Evolutionary conservation across 495 filamentous ascomycete genomes (phyloP).

Genomic region (Astrothelium subdiscretum): DNA sequence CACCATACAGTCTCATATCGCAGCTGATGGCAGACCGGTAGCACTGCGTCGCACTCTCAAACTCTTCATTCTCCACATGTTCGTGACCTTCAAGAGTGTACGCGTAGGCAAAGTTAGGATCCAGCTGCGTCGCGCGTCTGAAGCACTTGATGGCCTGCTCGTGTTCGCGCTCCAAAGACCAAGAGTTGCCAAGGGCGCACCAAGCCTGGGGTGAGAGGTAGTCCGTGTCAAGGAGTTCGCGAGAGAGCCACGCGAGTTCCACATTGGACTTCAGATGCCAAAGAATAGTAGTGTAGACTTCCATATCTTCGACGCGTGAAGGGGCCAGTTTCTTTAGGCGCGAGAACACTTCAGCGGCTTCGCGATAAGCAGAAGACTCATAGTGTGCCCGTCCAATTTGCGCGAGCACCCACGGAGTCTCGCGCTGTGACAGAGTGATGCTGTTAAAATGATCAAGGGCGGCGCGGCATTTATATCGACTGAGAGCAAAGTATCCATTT

Average conservation of each 20-base stretch:
- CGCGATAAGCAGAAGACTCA: slow-evolving; percentile 71
- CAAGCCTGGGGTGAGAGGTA: slow-evolving; percentile 87
- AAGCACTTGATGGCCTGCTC: slow-evolving; percentile 92
- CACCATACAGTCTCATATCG: slow-evolving; percentile 87
- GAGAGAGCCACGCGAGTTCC: slow-evolving; percentile 81
- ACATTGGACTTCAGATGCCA: slow-evolving; percentile 92
- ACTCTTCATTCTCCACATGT: slow-evolving; percentile 92
- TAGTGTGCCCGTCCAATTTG: slow-evolving; percentile 83
- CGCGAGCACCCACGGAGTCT: slow-evolving; percentile 90
- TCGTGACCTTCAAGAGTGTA: slow-evolving; percentile 95
- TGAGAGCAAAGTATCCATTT: slow-evolving; percentile 61
- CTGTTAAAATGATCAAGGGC: slow-evolving; percentile 60
- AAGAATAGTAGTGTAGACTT: slow-evolving; percentile 91
- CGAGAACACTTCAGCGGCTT: slow-evolving; percentile 76
- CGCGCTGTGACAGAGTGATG: slow-evolving; percentile 62
- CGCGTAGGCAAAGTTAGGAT: slow-evolving; percentile 86
- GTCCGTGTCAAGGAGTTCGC: slow-evolving; percentile 74
- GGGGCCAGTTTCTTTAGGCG: slow-evolving; percentile 64
- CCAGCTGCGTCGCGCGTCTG: slow-evolving; percentile 81
- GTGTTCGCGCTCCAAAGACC: slow-evolving; percentile 87
- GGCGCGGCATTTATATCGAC: slow-evolving; percentile 65
- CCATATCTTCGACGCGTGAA: slow-evolving; percentile 81
- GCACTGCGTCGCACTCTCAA: slow-evolving; percentile 77
- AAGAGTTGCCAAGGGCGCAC: slow-evolving; percentile 91
- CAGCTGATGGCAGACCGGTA: slow-evolving; percentile 75